Base-by-base conservation (phyloP, 2,329 filamentous ascomycete species). In the Cladobotryum protrusum region DNA sequence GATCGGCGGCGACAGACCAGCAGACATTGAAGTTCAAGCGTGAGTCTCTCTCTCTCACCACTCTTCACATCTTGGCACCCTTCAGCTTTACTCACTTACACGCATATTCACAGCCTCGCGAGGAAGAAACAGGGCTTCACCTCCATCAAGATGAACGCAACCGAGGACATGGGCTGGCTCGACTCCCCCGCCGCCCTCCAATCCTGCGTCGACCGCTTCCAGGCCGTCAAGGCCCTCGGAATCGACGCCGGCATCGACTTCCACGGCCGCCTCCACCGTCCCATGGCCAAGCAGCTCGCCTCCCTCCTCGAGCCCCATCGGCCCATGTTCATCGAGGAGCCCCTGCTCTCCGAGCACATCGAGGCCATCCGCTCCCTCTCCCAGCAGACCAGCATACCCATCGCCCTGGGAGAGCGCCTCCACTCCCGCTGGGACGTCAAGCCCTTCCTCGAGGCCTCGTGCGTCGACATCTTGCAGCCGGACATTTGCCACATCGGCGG, bases 241-340 rank as follows among this genome's bases (percentile, higher is more conserved):
- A 76, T 91, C 57, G 86, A 90, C 50, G 86, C 78, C 0, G 87
- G 82, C 2, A 74, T 91, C 20, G 87, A 91, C 59, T 90, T 90
- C 65, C 87, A 91, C 62, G 87, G 87, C 3, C 79, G 86, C 8
- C 72, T 89, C 0, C 86, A 90, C 66, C 85, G 85, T 54, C 83
- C 85, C n/a, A 90, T 90, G 85, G 86, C 86, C 0, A 88, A 87
- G 57, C 86, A 90, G 57, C 75, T 91, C 2, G 84, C 83, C 1
- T 77, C 77, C 50, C 73, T 77, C 0, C 73, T 90, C 0, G 85
- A 85, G 54, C 84, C 85, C 0, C 76, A 87, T 56, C 73, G 74
- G 1, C 86, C 86, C 0, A 69, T 90, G n/a, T 90, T 89, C 63
- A 82, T 90, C 40, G 86, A 89, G 61, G 86, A 89, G 56, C 85